Evolutionary conservation across 495 filamentous ascomycete genomes (phyloP), one percentile per base, ranked within the genome.

Genomic region (Daldinia bambusicola): DNA sequence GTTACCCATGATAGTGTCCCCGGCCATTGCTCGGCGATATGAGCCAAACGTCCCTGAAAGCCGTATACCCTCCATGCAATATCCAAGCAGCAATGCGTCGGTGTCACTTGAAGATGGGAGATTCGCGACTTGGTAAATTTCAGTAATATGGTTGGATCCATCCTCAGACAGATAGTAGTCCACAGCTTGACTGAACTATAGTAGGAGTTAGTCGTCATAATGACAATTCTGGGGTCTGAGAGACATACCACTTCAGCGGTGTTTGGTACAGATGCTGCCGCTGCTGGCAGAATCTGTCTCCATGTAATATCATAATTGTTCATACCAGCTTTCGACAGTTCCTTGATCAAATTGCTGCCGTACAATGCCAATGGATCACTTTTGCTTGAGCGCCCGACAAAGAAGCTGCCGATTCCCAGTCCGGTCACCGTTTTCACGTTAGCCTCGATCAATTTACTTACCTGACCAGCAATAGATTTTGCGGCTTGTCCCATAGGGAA

Each of bases 111-210:
- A 76, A 0, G 78, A 36, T 0, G 80, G 74, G 38, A 77, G 66
- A 8, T 66, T 70, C 6, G 87, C 86, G 26, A 90, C 80, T 8
- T 78, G 78, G 75, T 88, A 82, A 72, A 94, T 85, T 34, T 87
- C 86, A 2, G 86, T 80, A 6, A 89, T 77, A 69, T 93, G 83
- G 26, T 79, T 55, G 41, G 83, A 80, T 63, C 88, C 87, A 0
- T 70, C 43, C 13, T 85, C 81, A 0, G 84, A 85, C 31, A 93
- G 81, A 81, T 93, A 96, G 82, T 89, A 94, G 74, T 96, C 92
- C 10, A 95, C 84, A 10, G 92, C 85, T 79, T 93, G 90, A 8
- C 91, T 89, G 70, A 95, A 82, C 81, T 84, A 63, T 9, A 2
- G 3, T 26, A n/a, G 2, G 5, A 16, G 63, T 76, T 34, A 74